Conservation (phyloP, 1,284 basidiomycete genomes). For the Albatrellus sp. region DNA sequence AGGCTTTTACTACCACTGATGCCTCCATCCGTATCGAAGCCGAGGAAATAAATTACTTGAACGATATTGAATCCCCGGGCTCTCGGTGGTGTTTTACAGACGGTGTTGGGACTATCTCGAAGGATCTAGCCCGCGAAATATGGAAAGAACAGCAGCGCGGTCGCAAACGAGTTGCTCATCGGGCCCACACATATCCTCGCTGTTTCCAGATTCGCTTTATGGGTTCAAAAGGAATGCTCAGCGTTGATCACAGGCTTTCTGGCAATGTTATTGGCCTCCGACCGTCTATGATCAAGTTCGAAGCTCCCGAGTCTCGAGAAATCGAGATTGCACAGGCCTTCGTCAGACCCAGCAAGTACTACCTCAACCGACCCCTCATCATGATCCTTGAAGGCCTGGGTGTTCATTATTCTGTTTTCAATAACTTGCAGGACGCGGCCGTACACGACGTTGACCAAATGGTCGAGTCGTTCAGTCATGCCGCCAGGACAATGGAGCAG, state of each 20-base stretch:
- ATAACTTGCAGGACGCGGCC: slow-evolving; percentile 41
- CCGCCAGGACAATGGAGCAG: slow-evolving; percentile 33
- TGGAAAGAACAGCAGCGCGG: slow-evolving; percentile 29
- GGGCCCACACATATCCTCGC: slow-evolving; percentile 26
- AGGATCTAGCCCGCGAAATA: slow-evolving; percentile 38
- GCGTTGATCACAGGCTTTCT: slow-evolving; percentile 34
- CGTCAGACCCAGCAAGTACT: slow-evolving; percentile 41
- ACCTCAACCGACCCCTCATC: slow-evolving; percentile 57
- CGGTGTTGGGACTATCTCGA: slow-evolving; percentile 57
- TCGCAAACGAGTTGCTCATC: slow-evolving; percentile 21
- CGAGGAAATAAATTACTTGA: slow-evolving; percentile 32
- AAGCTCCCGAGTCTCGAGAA: slow-evolving; percentile 27
- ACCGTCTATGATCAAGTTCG: slow-evolving; percentile 53
- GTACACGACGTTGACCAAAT: slow-evolving; percentile 33
- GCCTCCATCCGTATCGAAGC: slow-evolving; percentile 37
- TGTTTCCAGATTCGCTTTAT: slow-evolving; percentile 48
- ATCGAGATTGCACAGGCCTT: slow-evolving; percentile 59
- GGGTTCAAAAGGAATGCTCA: slow-evolving; percentile 53
- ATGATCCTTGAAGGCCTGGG: slow-evolving; percentile 50
- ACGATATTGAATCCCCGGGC: slow-evolving; percentile 29
- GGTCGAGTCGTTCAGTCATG: slow-evolving; percentile 26
- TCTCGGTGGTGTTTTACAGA: slow-evolving; percentile 44
- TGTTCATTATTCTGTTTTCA: slow-evolving; percentile 38
- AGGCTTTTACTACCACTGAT: slow-evolving; percentile 64
- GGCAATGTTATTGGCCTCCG: slow-evolving; percentile 36